Conservation (phyloP, 1,284 basidiomycete species). For the Malassezia yamatoensis region DNA sequence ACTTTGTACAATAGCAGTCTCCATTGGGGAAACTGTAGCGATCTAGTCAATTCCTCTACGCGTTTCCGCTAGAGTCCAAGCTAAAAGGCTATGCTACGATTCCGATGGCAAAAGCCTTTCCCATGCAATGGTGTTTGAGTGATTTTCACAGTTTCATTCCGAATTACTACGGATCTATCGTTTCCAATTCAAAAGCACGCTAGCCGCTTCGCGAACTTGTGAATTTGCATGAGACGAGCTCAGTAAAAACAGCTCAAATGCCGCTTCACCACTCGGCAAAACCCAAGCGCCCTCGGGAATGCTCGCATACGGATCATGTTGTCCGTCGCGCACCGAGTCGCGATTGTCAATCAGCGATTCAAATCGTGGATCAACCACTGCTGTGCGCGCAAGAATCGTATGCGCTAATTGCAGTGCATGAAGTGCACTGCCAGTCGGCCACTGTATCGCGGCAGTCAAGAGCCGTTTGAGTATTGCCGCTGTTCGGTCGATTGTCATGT, state of each 20-base stretch:
- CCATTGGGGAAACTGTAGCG: background rate
- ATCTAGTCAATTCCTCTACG: background rate
- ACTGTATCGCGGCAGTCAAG: constrained; percentile 64
- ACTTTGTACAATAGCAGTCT: constrained; percentile 12
- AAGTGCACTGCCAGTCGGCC: constrained; percentile 61
- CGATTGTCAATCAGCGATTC: constrained; percentile 75
- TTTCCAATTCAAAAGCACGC: constrained; percentile 7
- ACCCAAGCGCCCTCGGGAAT: constrained; percentile 17
- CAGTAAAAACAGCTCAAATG: constrained; percentile 16
- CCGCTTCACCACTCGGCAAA: constrained; percentile 18
- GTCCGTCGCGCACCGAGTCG: constrained; percentile 56
- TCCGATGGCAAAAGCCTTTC: too few species aligned
- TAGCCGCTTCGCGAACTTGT: constrained; percentile 17
- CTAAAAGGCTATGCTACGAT: background rate
- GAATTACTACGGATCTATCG: background rate
- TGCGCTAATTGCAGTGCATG: constrained; percentile 65
- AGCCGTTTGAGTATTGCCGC: constrained; percentile 88
- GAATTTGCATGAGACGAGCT: constrained; percentile 13
- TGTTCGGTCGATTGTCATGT: constrained; percentile 62
- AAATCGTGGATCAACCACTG: constrained; percentile 59
- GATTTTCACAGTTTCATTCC: too few species aligned
- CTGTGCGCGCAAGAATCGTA: constrained; percentile 57
- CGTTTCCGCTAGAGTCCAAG: background rate
- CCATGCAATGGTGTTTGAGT: too few species aligned
- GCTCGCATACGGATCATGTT: constrained; percentile 10